Percentiles rank a stretch among this genome's conserved stretches.
phyloP scores from a whole-genome alignment of 129 eudicot genomes.

The Arctium lappa region DNA sequence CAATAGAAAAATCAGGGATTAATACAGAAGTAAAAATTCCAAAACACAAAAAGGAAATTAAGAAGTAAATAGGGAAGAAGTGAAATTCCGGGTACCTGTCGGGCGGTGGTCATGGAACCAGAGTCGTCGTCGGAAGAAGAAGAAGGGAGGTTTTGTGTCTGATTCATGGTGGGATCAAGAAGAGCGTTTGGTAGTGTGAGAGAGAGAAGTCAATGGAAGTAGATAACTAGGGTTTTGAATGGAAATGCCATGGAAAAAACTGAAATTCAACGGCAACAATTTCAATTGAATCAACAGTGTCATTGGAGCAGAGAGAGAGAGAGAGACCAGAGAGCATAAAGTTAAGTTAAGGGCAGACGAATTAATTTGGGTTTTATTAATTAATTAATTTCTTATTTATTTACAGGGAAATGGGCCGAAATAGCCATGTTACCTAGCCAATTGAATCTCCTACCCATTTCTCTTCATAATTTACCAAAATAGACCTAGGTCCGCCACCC shows the following conservation, averaged over 20 bases:
- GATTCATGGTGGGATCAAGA: constrained; percentile 25
- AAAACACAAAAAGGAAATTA: background rate
- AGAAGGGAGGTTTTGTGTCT: constrained; percentile 19
- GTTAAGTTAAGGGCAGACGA: constrained; percentile 7
- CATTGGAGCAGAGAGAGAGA: background rate
- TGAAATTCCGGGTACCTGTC: constrained; percentile 20
- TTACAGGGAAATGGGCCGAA: too few relatives aligned
- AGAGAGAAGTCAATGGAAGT: constrained; percentile 29
- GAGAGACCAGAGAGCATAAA: constrained; percentile 6
- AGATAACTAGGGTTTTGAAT: constrained; percentile 26
- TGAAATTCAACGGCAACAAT: constrained; percentile 30
- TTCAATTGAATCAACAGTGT: constrained; percentile 16
- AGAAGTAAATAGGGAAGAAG: background rate
- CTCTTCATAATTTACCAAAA: too few relatives aligned
- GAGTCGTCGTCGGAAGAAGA: constrained; percentile 35
- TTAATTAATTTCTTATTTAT: too few relatives aligned
- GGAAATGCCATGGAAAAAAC: constrained; percentile 28
- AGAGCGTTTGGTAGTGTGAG: background rate
- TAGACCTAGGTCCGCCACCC: too few relatives aligned
- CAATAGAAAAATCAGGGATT: background rate
- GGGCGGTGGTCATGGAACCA: constrained; percentile 29
- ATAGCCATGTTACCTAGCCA: too few relatives aligned
- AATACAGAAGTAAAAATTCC: background rate
- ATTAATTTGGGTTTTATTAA: background rate
- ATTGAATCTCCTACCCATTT: too few relatives aligned